Evolutionary conservation across 305 asterid species (phyloP).

Genomic region (Lippia alba): DNA sequence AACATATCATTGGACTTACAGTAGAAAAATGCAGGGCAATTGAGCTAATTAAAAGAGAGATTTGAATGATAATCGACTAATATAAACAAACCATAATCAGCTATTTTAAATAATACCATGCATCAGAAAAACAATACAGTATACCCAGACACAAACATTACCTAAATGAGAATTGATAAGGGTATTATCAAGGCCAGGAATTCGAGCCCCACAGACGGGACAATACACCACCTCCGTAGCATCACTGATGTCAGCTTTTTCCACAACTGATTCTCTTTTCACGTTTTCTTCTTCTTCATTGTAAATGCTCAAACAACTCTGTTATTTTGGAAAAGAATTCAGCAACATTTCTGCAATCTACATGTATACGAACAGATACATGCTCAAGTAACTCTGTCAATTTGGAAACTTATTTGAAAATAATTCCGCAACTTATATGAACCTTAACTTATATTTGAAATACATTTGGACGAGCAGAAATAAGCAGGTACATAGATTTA

Average conservation of each 20-base stretch:
- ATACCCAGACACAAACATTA: conserved; percentile 21
- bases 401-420: not conserved
- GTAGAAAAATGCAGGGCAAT: conserved; percentile 3
- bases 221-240: conserved; percentile 56
- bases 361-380: not conserved
- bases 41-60: not conserved
- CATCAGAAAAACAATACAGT: conserved; percentile 18
- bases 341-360: not conserved
- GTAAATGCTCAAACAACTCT: conserved; percentile 40
- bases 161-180: conserved; percentile 85
- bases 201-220: conserved; percentile 69
- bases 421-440: not conserved
- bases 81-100: no score
- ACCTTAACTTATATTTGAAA: no score
- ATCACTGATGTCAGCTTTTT: conserved; percentile 29
- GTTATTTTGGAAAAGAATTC: not conserved
- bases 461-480: not conserved
- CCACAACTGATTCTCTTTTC: conserved; percentile 39
- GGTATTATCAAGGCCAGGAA: conserved; percentile 56
- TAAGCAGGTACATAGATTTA: not conserved
- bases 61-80: not conserved
- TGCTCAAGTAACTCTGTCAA: conserved; percentile 39
- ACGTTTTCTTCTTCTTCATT: conserved; percentile 21
- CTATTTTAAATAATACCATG: not conserved
- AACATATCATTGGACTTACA: not conserved